These are phyloP conservation scores for Lizonia empirigonia DNA, from an alignment of 2,329 filamentous ascomycete species.

Conservation along the genomic window DNA sequence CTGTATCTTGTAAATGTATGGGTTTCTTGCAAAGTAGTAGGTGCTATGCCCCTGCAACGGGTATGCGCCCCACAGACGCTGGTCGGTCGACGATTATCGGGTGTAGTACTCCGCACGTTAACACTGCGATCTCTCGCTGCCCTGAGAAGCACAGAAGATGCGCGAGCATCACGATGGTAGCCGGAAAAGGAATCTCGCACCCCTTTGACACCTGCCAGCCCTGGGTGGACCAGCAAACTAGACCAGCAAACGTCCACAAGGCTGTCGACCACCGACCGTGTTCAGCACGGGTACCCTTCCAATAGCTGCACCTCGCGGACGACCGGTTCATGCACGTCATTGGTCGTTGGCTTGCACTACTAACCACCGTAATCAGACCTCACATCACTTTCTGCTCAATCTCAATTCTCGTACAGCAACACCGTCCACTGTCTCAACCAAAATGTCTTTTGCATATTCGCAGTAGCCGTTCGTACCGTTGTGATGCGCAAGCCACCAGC, in stretches of 20 bases:
- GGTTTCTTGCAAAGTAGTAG: too few relatives aligned
- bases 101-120: slow-evolving; percentile 9
- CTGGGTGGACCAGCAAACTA: too few relatives aligned
- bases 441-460: background rate
- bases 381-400: background rate
- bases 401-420: background rate
- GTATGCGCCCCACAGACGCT: too few relatives aligned
- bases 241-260: background rate
- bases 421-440: background rate
- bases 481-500: slow-evolving; percentile 14
- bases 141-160: slow-evolving; percentile 3
- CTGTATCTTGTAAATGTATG: too few relatives aligned
- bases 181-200: slow-evolving; percentile 1
- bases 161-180: slow-evolving; percentile 6
- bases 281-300: slow-evolving; percentile 4
- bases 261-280: background rate
- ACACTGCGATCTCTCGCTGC: slow-evolving; percentile 10
- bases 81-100: too few relatives aligned
- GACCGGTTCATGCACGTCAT: slow-evolving; percentile 13
- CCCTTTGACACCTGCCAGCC: slow-evolving; percentile 2
- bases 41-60: too few relatives aligned
- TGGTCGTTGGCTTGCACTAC: background rate
- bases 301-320: slow-evolving; percentile 3
- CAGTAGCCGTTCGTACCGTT: slow-evolving; percentile 3
- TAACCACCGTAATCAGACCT: background rate